A percentile compares a stretch with the other conserved stretches of the same genome.
phyloP scores from a whole-genome alignment of 176 grass and related monocot species.

The Tillandsia leiboldiana region DNA sequence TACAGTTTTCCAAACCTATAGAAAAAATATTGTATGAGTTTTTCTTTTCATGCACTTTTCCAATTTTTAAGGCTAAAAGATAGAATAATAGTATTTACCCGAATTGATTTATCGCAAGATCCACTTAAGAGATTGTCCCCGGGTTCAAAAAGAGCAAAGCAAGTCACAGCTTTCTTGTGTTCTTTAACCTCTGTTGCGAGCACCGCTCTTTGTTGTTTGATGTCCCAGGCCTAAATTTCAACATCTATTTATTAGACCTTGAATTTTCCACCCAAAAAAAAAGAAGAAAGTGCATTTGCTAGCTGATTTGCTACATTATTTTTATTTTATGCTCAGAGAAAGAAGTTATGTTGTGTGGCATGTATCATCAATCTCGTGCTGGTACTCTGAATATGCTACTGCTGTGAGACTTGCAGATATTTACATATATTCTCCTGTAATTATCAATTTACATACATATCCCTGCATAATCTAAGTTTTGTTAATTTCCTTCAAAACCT shows the following conservation, averaged over 20 bases:
- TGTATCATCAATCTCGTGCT: background rate
- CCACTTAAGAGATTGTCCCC: constrained; percentile 77
- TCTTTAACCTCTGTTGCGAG: constrained; percentile 74
- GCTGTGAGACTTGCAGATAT: too few relatives aligned
- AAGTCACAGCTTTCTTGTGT: constrained; percentile 70
- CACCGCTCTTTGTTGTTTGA: constrained; percentile 67
- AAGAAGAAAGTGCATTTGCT: too few relatives aligned
- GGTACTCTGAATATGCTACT: background rate
- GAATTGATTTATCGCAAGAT: constrained; percentile 86
- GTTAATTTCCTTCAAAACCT: background rate
- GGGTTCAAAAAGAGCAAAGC: constrained; percentile 66
- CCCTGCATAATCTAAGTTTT: background rate
- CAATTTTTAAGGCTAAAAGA: background rate
- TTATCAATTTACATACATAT: too few relatives aligned
- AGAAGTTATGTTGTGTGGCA: too few relatives aligned
- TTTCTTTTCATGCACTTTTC: background rate
- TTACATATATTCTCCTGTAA: too few relatives aligned
- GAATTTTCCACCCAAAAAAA: too few relatives aligned
- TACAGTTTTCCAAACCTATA: constrained; percentile 79
- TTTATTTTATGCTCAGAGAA: too few relatives aligned
- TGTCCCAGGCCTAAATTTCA: constrained; percentile 76
- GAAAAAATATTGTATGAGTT: constrained; percentile 7
- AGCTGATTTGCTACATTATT: too few relatives aligned
- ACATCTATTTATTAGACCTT: background rate
- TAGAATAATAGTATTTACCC: constrained; percentile 39